These are phyloP conservation scores for Saturnispora besseyi DNA, from an alignment of 805 yeast genomes.

Conservation along the genomic window DNA sequence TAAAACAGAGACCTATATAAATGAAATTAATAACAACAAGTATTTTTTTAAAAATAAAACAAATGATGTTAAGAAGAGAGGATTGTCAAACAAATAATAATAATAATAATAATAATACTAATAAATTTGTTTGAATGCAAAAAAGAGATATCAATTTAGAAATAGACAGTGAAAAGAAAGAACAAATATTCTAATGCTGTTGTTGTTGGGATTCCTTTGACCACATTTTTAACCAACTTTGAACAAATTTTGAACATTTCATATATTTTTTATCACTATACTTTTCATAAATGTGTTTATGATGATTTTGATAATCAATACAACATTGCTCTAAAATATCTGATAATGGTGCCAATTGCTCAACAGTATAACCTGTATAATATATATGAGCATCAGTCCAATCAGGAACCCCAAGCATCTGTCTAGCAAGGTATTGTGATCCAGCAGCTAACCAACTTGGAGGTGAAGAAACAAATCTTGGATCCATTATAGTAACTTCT, in stretches of 20 bases:
- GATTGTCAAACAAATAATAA: background rate
- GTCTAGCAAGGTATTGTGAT: slow-evolving; percentile 73
- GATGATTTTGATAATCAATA: slow-evolving; percentile 48
- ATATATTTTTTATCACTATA: slow-evolving; percentile 80
- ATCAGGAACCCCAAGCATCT: slow-evolving; percentile 60
- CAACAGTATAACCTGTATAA: slow-evolving; percentile 85
- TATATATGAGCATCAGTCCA: slow-evolving; percentile 86
- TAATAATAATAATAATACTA: background rate
- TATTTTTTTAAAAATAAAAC: background rate
- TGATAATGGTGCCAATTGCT: slow-evolving; percentile 76
- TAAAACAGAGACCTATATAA: background rate
- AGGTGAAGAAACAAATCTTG: slow-evolving; percentile 56
- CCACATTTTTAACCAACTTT: slow-evolving; percentile 36
- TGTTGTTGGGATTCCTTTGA: background rate
- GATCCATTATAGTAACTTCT: slow-evolving; percentile 69
- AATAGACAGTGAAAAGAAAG: no score
- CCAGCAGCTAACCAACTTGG: slow-evolving; percentile 79
- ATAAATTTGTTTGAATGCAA: background rate
- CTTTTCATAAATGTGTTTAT: slow-evolving; percentile 79
- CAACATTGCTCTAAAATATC: slow-evolving; percentile 62
- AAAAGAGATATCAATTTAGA: background rate
- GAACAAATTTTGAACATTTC: slow-evolving; percentile 69
- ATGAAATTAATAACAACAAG: no score
- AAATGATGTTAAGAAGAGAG: no score
- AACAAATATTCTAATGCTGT: background rate